These are phyloP conservation scores for Cafeteria roenbergensis DNA, from an alignment of 108 stramenopile genomes.

Conservation along the genomic window DNA sequence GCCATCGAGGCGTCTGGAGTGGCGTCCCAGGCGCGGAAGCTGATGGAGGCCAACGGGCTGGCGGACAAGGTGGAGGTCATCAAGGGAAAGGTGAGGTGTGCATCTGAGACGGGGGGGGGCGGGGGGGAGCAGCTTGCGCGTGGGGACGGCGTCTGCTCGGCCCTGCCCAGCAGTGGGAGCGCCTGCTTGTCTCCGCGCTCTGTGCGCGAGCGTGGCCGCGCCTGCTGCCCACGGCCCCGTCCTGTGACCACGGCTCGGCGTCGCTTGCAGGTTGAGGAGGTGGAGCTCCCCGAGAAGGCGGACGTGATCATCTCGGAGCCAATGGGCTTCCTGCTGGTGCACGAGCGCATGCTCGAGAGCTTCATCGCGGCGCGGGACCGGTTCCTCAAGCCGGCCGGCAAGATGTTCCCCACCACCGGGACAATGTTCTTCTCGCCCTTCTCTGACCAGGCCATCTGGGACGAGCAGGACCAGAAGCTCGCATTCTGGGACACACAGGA, in stretches of 20 bases:
- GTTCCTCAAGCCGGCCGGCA: constrained; percentile 42
- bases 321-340: constrained; percentile 54
- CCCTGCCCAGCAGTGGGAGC: no score
- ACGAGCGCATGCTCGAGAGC: constrained; percentile 55
- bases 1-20: constrained; percentile 49
- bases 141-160: no score
- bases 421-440: constrained; percentile 37
- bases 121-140: no score
- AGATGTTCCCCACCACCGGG: constrained; percentile 42
- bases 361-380: constrained; percentile 40
- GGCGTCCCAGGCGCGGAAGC: constrained; percentile 34
- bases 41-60: constrained; percentile 24
- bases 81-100: constrained; percentile 38
- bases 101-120: no score
- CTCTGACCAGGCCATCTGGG: constrained; percentile 33
- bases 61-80: constrained; percentile 15
- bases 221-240: no score
- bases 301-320: constrained; percentile 57
- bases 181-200: no score
- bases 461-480: constrained; percentile 32
- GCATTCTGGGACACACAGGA: constrained; percentile 40
- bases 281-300: constrained; percentile 49
- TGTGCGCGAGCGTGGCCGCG: no score
- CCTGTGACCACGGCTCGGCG: no score
- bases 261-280: no score